Evolutionary conservation across 495 filamentous ascomycete genomes (phyloP), one percentile per base, ranked within the genome.

Genomic region (Talaromyces trachyspermus): DNA sequence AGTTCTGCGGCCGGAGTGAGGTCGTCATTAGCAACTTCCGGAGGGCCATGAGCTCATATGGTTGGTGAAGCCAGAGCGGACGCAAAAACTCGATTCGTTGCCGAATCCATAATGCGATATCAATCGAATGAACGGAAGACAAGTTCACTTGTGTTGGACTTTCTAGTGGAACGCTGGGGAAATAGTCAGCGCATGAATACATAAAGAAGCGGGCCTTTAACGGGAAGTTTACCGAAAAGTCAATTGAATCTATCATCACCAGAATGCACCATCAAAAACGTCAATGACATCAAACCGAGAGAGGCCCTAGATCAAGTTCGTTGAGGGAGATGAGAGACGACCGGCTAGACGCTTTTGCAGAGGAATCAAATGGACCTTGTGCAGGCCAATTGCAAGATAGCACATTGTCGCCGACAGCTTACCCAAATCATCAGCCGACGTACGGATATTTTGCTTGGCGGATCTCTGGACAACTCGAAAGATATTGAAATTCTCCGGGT

Each of bases 201-300:
- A 44, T 11, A 14, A 29, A 25, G 4, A 32, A 30, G 25, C 2
- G 5, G 19, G 3, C 17, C 12, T 14, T 27, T n/a, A 4, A 47
- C 9, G 5, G 26, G 15, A 19, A 10, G 53, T 72, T 68, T 70
- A 86, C 75, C 88, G 80, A 58, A 95, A 96, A 3, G 80, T 79
- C 14, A 96, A 70, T 51, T 88, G 60, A 98, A 88, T 15, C 84
- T 80, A 66, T 98, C 89, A 56, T 95, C 89, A 29, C 72, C 73
- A 49, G 79, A 74, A 39, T 83, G 79, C 57, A 89, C 74, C 17
- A 75, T 77, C 26, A 91, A 62, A 11, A 74, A 72, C 19, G 78
- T 79, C 40, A 98, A 65, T 11, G 84, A 85, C 52, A 94, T 79
- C 36, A 94, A 72, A 3, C 89, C 92, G 58, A 83, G 80, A 0